Percentiles rank a stretch among this genome's conserved stretches.
phyloP scores from a whole-genome alignment of 345 rosid genomes.

The Linum usitatissimum region DNA sequence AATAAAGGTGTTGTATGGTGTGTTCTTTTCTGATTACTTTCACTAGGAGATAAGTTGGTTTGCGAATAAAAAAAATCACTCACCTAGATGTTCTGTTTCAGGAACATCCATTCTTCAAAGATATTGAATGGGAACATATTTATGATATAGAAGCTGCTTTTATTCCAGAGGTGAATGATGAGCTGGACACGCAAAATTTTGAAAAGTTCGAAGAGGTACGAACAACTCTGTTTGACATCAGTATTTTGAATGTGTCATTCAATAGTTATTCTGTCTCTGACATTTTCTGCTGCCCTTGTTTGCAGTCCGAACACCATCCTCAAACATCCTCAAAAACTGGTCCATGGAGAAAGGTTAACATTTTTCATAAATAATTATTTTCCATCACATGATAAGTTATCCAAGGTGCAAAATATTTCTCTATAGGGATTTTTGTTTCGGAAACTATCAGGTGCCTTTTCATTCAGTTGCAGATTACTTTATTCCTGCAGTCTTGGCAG shows the following conservation, averaged over 20 bases:
- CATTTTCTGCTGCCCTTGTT: conserved; percentile 12
- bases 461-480: no score
- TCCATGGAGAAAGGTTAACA: conserved; percentile 79
- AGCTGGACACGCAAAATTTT: conserved; percentile 92
- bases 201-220: conserved; percentile 86
- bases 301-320: conserved; percentile 47
- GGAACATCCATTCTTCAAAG: conserved; percentile 78
- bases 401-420: not conserved
- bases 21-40: conserved; percentile 39
- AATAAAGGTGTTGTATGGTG: conserved; percentile 72
- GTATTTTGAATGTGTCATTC: conserved; percentile 5
- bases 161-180: conserved; percentile 79
- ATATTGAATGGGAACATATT: conserved; percentile 67
- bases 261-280: not conserved
- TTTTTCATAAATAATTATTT: not conserved
- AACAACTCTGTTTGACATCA: not conserved
- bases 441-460: no score
- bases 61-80: conserved; percentile 19
- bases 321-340: conserved; percentile 41
- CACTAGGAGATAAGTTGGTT: conserved; percentile 11
- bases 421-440: not conserved
- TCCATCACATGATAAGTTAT: not conserved
- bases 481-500: not conserved
- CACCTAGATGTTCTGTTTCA: conserved; percentile 26
- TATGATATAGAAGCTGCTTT: conserved; percentile 85